phyloP scores from a whole-genome alignment of 345 rosid species.

The Sapria himalayana region DNA sequence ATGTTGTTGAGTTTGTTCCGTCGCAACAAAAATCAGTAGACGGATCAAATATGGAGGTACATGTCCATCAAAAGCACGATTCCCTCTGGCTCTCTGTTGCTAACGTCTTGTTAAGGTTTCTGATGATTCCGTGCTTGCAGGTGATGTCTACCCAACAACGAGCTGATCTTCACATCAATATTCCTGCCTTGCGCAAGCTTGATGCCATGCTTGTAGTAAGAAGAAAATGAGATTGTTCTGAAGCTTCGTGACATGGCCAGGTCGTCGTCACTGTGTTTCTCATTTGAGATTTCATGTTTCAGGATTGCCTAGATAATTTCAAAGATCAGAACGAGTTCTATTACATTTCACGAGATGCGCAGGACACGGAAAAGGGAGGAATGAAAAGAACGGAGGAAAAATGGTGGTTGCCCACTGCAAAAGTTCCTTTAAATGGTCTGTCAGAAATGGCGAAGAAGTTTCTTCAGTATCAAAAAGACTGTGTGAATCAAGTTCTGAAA shows the following conservation, averaged over 20 bases:
- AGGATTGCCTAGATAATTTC: slow-evolving; percentile 77
- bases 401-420: slow-evolving; percentile 97
- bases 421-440: slow-evolving; percentile 51
- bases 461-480: slow-evolving; percentile 41
- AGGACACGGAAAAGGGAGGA: slow-evolving; percentile 31
- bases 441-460: slow-evolving; percentile 65
- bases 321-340: slow-evolving; percentile 45
- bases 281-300: too few relatives aligned
- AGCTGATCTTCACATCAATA: slow-evolving; percentile 58
- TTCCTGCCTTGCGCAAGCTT: slow-evolving; percentile 74
- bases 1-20: slow-evolving; percentile 48
- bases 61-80: neutral
- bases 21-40: slow-evolving; percentile 36
- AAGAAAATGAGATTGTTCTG: slow-evolving; percentile 1
- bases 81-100: neutral
- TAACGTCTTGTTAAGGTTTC: neutral
- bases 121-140: slow-evolving; percentile 14
- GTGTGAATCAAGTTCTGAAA: slow-evolving; percentile 75
- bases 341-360: slow-evolving; percentile 44
- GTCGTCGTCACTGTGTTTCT: too few relatives aligned
- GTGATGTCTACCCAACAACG: slow-evolving; percentile 55
- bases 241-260: too few relatives aligned
- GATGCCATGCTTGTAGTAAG: slow-evolving; percentile 75
- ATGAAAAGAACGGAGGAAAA: slow-evolving; percentile 59
- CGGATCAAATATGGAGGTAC: slow-evolving; percentile 30